phyloP scores from a whole-genome alignment of 2,329 filamentous ascomycete genomes.

The Macrophomina phaseolina region DNA sequence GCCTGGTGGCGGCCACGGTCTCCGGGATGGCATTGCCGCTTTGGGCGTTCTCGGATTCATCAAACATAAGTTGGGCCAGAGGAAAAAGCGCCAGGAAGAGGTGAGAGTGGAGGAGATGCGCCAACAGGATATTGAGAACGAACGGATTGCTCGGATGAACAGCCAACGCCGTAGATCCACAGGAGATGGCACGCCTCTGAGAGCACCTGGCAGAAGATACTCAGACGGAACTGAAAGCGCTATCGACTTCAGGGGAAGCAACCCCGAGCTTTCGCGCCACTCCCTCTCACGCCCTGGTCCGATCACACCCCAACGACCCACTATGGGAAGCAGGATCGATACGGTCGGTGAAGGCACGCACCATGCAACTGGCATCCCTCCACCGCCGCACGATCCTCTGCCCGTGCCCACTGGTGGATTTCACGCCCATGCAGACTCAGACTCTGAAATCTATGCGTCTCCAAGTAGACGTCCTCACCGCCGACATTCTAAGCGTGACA shows the following conservation, averaged over 20 bases:
- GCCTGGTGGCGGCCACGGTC: slow-evolving; percentile 40
- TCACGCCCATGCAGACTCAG: slow-evolving; percentile 49
- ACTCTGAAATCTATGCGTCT: slow-evolving; percentile 46
- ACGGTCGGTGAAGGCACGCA: slow-evolving; percentile 25
- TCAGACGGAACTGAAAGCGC: slow-evolving; percentile 51
- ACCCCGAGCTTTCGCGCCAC: slow-evolving; percentile 50
- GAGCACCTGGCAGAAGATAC: slow-evolving; percentile 35
- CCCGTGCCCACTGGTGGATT: slow-evolving; percentile 42
- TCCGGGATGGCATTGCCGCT: slow-evolving; percentile 56
- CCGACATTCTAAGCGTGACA: slow-evolving; percentile 36
- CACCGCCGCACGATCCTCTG: slow-evolving; percentile 40
- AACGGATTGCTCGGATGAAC: slow-evolving; percentile 58
- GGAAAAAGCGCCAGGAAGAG: slow-evolving; percentile 63
- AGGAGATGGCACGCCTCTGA: slow-evolving; percentile 62
- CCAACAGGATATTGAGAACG: slow-evolving; percentile 58
- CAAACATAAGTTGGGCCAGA: slow-evolving; percentile 54
- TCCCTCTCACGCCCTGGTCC: slow-evolving; percentile 32
- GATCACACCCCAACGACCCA: slow-evolving; percentile 31
- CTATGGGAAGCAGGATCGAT: slow-evolving; percentile 35
- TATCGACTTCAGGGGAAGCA: slow-evolving; percentile 49
- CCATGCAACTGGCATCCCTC: slow-evolving; percentile 34
- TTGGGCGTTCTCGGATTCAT: slow-evolving; percentile 48
- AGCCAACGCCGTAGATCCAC: slow-evolving; percentile 68
- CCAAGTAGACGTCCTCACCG: slow-evolving; percentile 43
- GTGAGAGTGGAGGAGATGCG: slow-evolving; percentile 63